Percentiles rank a stretch among this genome's conserved stretches.
Evolutionary conservation across 257 asterid genomes (phyloP).

Genomic region (Solanum pinnatisectum): DNA sequence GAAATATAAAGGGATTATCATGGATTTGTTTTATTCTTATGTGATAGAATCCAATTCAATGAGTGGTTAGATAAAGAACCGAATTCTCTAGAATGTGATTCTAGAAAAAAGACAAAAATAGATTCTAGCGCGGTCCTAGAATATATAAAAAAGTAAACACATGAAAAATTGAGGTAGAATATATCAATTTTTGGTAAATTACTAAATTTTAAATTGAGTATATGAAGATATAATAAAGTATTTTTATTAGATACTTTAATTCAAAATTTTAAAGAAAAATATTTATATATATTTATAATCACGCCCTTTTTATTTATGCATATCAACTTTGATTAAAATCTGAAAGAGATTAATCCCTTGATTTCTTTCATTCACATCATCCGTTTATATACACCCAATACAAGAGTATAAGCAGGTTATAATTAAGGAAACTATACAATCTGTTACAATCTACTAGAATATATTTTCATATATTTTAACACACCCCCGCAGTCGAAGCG

Average conservation of each 20-base stretch:
- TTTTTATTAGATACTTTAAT: too few species aligned
- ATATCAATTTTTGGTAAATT: background rate
- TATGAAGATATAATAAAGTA: too few species aligned
- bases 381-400: too few species aligned
- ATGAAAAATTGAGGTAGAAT: accelerated
- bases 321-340: background rate
- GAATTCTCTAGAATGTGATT: background rate
- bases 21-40: background rate
- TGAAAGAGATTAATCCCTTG: too few species aligned
- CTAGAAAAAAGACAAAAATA: background rate
- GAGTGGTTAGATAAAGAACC: background rate
- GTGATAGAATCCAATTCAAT: background rate
- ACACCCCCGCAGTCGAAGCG: too few species aligned
- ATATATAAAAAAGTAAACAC: background rate
- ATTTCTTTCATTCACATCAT: too few species aligned
- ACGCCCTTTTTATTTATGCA: background rate
- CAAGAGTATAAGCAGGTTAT: too few species aligned
- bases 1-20: background rate
- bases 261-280: background rate
- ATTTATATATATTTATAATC: too few species aligned
- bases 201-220: too few species aligned
- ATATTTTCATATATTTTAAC: too few species aligned
- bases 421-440: too few species aligned
- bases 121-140: background rate
- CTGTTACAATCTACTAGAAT: too few species aligned